These are phyloP conservation scores for Colletotrichum simmondsii DNA, from an alignment of 2,329 filamentous ascomycete genomes.

Conservation along the genomic window DNA sequence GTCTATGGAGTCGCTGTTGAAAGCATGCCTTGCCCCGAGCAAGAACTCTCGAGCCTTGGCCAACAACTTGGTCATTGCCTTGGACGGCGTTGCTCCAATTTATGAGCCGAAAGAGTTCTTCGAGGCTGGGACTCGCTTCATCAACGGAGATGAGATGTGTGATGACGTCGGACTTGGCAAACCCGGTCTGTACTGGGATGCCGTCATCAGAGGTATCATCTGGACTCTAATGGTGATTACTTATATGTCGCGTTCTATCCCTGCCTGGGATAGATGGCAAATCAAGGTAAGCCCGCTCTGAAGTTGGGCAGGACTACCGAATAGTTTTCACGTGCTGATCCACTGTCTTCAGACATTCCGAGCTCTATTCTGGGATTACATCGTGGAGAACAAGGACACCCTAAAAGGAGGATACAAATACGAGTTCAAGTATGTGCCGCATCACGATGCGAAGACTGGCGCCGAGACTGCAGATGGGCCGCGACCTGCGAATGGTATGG, in stretches of 20 bases:
- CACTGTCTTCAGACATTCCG: background rate
- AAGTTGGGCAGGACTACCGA: too few relatives aligned
- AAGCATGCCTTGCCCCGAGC: background rate
- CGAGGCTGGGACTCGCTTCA: background rate
- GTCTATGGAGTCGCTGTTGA: background rate
- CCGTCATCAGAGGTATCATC: background rate
- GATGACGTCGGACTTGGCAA: background rate
- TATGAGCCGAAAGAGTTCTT: background rate
- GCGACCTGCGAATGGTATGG: background rate
- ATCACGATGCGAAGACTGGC: background rate
- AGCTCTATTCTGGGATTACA: background rate
- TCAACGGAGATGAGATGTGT: background rate
- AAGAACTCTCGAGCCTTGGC: background rate
- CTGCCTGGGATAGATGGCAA: background rate
- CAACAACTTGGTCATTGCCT: background rate
- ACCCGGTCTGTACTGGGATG: background rate
- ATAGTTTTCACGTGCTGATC: background rate
- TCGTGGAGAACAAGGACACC: background rate
- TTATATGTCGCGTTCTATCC: background rate
- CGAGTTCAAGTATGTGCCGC: background rate
- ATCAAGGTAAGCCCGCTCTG: background rate
- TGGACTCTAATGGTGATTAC: background rate
- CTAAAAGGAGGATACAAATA: background rate
- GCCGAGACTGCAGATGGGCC: background rate
- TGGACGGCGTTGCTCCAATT: background rate